phyloP scores from a whole-genome alignment of 805 yeast species.

The Wickerhamiella musiphila region DNA sequence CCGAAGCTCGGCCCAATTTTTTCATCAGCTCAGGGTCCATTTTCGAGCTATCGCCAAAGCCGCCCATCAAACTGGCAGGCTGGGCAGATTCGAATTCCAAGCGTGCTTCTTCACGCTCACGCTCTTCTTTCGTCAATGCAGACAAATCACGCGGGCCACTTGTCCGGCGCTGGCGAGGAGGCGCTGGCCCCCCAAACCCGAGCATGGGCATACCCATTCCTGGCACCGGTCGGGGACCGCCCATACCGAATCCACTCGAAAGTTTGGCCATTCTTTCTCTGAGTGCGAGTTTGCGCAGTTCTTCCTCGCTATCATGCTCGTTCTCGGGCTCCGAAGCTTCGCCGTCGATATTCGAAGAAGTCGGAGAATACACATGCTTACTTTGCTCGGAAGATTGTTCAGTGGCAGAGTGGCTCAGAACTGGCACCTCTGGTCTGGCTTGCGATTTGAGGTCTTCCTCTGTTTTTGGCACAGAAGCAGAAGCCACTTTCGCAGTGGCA shows the following conservation, averaged over 20 bases:
- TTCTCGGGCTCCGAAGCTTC: conserved; percentile 10
- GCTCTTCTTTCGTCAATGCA: conserved; percentile 9
- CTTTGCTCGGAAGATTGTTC: no score
- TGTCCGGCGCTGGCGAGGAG: conserved; percentile 5
- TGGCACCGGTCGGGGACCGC: no score
- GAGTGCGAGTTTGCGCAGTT: conserved; percentile 49
- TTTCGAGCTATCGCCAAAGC: neutral
- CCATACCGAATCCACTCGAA: conserved; percentile 51
- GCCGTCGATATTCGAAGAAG: no score
- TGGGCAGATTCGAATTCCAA: conserved; percentile 4
- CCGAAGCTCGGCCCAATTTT: conserved; percentile 1
- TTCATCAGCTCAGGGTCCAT: conserved; percentile 3
- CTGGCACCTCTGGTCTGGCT: no score
- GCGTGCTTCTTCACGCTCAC: conserved; percentile 8
- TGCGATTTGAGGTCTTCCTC: no score
- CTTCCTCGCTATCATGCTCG: conserved; percentile 18
- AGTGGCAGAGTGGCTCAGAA: no score
- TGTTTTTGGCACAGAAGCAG: no score
- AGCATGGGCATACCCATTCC: conserved; percentile 16
- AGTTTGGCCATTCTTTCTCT: conserved; percentile 93
- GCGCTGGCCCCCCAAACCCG: conserved; percentile 7
- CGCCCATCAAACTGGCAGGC: conserved; percentile 4
- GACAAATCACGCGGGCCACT: conserved; percentile 8
- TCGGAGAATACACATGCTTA: no score
- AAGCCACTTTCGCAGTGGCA: no score